Evolutionary conservation across 2,329 filamentous ascomycete species (phyloP).

Genomic region (Endoconidiophora laricicola): DNA sequence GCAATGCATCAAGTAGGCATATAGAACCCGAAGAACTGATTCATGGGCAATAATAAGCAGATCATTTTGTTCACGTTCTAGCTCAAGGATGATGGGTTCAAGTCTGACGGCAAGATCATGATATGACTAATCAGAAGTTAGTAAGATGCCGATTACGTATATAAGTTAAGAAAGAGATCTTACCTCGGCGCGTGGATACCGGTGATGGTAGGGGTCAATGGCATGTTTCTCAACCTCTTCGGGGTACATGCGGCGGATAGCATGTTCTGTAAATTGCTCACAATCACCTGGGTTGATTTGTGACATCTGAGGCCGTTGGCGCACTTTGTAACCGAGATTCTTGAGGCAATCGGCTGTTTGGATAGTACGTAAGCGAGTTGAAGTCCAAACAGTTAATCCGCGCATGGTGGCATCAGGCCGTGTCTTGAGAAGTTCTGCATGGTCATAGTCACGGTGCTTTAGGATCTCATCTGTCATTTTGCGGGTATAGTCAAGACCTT

Average conservation of each 20-base stretch:
- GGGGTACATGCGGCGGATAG: conserved; percentile 67
- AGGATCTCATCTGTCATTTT: conserved; percentile 76
- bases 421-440: conserved; percentile 47
- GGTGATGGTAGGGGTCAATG: conserved; percentile 87
- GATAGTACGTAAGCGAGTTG: conserved; percentile 73
- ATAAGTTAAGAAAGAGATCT: conserved; percentile 13
- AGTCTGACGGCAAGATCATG: conserved; percentile 95
- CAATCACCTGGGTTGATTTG: conserved; percentile 94
- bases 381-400: conserved; percentile 85
- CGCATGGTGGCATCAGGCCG: conserved; percentile 54
- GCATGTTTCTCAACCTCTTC: conserved; percentile 90
- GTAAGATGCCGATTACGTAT: background rate
- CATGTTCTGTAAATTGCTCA: conserved; percentile 75
- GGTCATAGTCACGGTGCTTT: conserved; percentile 69
- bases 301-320: conserved; percentile 89
- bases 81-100: conserved; percentile 91
- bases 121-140: conserved; percentile 51
- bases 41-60: conserved; percentile 97
- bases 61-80: conserved; percentile 93
- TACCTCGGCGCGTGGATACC: conserved; percentile 88
- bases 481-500: conserved; percentile 64
- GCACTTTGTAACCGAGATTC: conserved; percentile 64
- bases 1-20: conserved; percentile 97
- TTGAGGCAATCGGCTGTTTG: conserved; percentile 78
- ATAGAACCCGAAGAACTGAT: conserved; percentile 89